Conservation (phyloP, 352 stramenopile genomes). For the Blastocystis sp. region DNA sequence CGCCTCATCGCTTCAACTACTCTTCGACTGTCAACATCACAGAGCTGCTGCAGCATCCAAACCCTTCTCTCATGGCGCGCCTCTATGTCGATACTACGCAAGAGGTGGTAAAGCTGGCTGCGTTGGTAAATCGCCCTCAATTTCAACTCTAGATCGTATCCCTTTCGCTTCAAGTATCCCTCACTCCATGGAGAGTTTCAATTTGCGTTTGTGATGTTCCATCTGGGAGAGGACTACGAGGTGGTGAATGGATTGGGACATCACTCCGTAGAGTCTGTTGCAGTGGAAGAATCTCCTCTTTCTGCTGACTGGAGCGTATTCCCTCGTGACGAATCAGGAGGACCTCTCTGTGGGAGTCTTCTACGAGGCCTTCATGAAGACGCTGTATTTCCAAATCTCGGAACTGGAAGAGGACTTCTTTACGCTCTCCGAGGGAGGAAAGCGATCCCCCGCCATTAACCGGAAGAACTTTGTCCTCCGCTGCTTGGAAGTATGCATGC, state of each 20-base stretch:
- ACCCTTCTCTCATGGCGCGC: neutral
- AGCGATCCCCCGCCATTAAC: neutral
- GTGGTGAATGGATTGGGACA: neutral
- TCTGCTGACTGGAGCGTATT: slow-evolving; percentile 25
- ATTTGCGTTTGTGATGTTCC: slow-evolving; percentile 57
- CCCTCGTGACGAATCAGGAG: neutral
- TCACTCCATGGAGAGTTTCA: slow-evolving; percentile 25
- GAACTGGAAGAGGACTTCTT: slow-evolving; percentile 65
- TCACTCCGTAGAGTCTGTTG: slow-evolving; percentile 20
- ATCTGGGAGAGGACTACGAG: slow-evolving; percentile 52
- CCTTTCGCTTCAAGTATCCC: neutral
- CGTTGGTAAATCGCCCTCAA: no score
- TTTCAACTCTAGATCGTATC: neutral
- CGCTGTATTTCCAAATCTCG: slow-evolving; percentile 7
- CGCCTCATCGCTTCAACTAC: slow-evolving; percentile 29
- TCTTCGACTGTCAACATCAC: slow-evolving; percentile 37
- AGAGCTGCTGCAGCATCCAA: neutral
- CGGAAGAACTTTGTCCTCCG: slow-evolving; percentile 35
- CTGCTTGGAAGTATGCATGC: slow-evolving; percentile 34
- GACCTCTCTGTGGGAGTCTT: slow-evolving; percentile 22
- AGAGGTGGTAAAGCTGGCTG: no score
- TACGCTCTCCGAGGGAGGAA: slow-evolving; percentile 5
- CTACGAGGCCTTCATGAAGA: slow-evolving; percentile 34
- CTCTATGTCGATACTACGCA: no score
- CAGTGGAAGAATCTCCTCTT: slow-evolving; percentile 66